A percentile compares a stretch with the other conserved stretches of the same genome.
phyloP scores from a whole-genome alignment of 371 early-diverging fungal genomes.

The Quaeritorhiza haematococci region DNA sequence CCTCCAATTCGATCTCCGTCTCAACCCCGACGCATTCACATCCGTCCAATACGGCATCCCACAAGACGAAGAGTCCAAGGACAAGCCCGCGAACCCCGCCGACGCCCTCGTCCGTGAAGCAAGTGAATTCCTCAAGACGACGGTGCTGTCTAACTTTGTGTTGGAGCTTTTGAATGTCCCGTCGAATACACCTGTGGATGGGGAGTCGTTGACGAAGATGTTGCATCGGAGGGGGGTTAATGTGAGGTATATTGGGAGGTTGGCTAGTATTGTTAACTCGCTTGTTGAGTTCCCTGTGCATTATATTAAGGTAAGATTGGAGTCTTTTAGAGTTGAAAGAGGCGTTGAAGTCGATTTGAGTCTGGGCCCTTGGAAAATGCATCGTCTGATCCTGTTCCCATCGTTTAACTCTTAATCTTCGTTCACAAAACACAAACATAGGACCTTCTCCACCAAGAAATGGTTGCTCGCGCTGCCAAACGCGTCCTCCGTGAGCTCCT shows the following conservation, averaged over 20 bases:
- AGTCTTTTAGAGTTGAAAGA: too few relatives aligned
- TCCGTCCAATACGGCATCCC: constrained; percentile 12
- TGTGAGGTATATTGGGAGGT: constrained; percentile 88
- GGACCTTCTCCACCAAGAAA: constrained; percentile 62
- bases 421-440: too few relatives aligned
- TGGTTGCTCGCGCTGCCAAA: constrained; percentile 82
- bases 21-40: constrained; percentile 81
- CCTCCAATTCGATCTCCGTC: constrained; percentile 65
- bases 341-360: neutral
- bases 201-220: constrained; percentile 69
- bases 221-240: constrained; percentile 94
- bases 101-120: constrained; percentile 61
- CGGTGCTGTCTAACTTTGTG: constrained; percentile 66
- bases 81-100: constrained; percentile 5
- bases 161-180: constrained; percentile 9
- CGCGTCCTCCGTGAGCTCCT: constrained; percentile 70
- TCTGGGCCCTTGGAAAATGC: too few relatives aligned
- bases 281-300: constrained; percentile 57
- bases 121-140: constrained; percentile 67
- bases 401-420: too few relatives aligned
- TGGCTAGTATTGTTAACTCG: constrained; percentile 57
- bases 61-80: constrained; percentile 30
- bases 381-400: too few relatives aligned
- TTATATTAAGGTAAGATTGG: too few relatives aligned
- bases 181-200: constrained; percentile 59